Base-by-base conservation (phyloP, 176 grass and related monocot species). In the Bromus sterilis region DNA sequence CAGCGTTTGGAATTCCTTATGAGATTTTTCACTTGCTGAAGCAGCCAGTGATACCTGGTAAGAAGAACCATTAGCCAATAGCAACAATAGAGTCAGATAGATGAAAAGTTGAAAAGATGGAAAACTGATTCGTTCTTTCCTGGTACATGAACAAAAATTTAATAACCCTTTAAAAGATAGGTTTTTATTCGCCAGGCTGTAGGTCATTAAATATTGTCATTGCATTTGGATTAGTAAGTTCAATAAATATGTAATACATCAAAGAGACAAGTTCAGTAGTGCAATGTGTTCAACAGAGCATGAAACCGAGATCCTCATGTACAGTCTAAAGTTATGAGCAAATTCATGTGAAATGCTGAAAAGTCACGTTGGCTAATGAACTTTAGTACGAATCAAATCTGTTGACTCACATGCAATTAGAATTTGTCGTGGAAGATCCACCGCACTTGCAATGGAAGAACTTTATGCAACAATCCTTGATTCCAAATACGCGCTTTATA, bases 401-500 rank as follows among this genome's bases (percentile, higher is more conserved):
- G 42, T 34, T 64, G 80, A 94, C 92, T 91, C 81, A 91, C 89
- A 79, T 40, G 83, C 49, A 82, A 31, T 84, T 80, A 59, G 77
- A 84, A 44, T 77, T 71, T 61, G 36, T 71, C 37, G 39, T 62
- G 78, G 58, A 66, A 71, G 34, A 78, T 55, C 34, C 66, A 81
- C 32, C 29, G 70, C 67, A 55, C 43, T 66, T 4, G 14, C 30
- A 76, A 25, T 49, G 43, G 67, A 75, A 25, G 36, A 84, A 86
- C 26, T 78, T 86, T 75, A 71, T 37, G 32, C 83, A 59, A 42
- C 80, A 79, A 51, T 41, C 66, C 46, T 82, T 85, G 78, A 94
- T 84, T 58, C 92, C 89, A 75, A 91, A 94, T 60, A 94, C 89
- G 83, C 84, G 86, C 42, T 84, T 91, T 80, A 94, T 81, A 56